A percentile compares a stretch with the other conserved stretches of the same genome.
phyloP scores from a whole-genome alignment of 2,329 filamentous ascomycete species.

The Penicillium aurantiogriseum region DNA sequence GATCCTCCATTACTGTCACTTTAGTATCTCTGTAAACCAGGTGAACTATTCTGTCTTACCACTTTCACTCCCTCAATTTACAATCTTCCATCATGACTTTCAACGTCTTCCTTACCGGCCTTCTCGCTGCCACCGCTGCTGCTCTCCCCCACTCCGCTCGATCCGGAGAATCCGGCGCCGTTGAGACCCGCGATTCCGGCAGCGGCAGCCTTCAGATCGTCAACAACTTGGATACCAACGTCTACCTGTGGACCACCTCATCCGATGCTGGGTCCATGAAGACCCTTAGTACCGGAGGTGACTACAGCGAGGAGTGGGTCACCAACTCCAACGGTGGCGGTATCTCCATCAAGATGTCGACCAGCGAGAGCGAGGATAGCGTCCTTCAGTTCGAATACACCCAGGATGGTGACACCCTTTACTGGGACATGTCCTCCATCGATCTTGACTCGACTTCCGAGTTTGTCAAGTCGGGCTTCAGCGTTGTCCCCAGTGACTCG shows the following conservation, averaged over 20 bases:
- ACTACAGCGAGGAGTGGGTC: slow-evolving; percentile 32
- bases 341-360: slow-evolving; percentile 38
- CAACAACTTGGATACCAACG: slow-evolving; percentile 31
- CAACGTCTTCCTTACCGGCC: slow-evolving; percentile 22
- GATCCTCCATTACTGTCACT: slow-evolving; percentile 10
- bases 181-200: slow-evolving; percentile 6
- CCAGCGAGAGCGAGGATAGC: slow-evolving; percentile 14
- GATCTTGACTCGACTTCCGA: slow-evolving; percentile 31
- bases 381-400: slow-evolving; percentile 38
- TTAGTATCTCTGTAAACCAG: slow-evolving; percentile 4
- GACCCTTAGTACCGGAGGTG: slow-evolving; percentile 25
- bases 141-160: slow-evolving; percentile 16
- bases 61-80: slow-evolving; percentile 3
- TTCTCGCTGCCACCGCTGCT: slow-evolving; percentile 21
- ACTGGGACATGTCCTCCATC: slow-evolving; percentile 42
- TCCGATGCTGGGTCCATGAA: slow-evolving; percentile 25
- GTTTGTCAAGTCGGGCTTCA: slow-evolving; percentile 35
- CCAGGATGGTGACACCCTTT: slow-evolving; percentile 29
- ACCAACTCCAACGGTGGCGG: slow-evolving; percentile 34
- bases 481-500: slow-evolving; percentile 28
- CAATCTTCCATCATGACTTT: slow-evolving; percentile 14
- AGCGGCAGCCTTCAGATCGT: slow-evolving; percentile 30
- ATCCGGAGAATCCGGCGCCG: slow-evolving; percentile 4
- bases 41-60: slow-evolving; percentile 1
- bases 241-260: slow-evolving; percentile 37